Evolutionary conservation across 257 asterid genomes (phyloP).

Genomic region (Plectranthus barbatus): DNA sequence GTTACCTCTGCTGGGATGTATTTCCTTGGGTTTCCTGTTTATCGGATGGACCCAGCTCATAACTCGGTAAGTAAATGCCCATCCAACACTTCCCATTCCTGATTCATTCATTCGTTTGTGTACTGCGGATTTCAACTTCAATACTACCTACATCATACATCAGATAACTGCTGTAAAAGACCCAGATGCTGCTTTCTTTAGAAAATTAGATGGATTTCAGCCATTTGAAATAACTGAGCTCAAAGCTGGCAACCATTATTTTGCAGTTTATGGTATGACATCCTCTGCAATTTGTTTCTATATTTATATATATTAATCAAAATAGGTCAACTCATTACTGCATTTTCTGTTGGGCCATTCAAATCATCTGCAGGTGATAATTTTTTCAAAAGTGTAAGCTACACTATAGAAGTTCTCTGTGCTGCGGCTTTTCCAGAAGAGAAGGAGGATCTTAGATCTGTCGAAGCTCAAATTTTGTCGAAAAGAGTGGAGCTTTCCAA

Average conservation of each 20-base stretch:
- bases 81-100: neutral
- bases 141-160: slow-evolving; percentile 19
- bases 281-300: slow-evolving; percentile 15
- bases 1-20: slow-evolving; percentile 87
- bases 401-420: slow-evolving; percentile 79
- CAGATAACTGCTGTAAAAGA: slow-evolving; percentile 69
- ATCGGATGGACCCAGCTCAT: slow-evolving; percentile 66
- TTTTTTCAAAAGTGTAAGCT: slow-evolving; percentile 79
- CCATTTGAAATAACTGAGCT: slow-evolving; percentile 89
- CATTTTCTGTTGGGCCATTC: slow-evolving; percentile 12
- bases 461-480: slow-evolving; percentile 79
- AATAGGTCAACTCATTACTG: slow-evolving; percentile 13
- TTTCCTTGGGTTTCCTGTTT: slow-evolving; percentile 91
- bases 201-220: slow-evolving; percentile 90
- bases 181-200: slow-evolving; percentile 89
- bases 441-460: slow-evolving; percentile 70
- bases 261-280: slow-evolving; percentile 83
- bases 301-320: neutral
- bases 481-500: slow-evolving; percentile 87
- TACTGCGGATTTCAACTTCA: slow-evolving; percentile 5
- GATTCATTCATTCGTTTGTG: neutral
- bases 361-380: slow-evolving; percentile 63
- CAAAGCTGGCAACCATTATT: slow-evolving; percentile 80
- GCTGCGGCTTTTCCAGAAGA: slow-evolving; percentile 67
- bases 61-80: slow-evolving; percentile 47